Evolutionary conservation across 495 filamentous ascomycete species (phyloP), one percentile per base, ranked within the genome.

Genomic region (Aspergillus sparsus): DNA sequence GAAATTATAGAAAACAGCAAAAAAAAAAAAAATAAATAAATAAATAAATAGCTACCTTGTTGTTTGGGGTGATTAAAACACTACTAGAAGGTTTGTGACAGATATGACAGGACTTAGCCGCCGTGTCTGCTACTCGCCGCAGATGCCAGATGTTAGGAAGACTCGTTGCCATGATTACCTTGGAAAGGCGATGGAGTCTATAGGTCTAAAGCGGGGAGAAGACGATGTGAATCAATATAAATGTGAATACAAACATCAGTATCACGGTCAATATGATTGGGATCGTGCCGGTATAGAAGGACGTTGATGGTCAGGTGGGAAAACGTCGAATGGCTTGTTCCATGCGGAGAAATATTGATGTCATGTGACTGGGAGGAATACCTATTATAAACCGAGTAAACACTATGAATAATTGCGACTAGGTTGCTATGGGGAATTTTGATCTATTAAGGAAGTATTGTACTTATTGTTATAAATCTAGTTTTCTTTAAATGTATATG

Each of bases 11-110:
- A 27, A 27, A 27, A 27, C 21, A 27, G 21, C 21, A 27, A 27
- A 27, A 27, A 27, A 1, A 27, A 27, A 1, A 27, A 27, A 1
- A 27, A 27, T 27, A n/a, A n/a, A n/a, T n/a, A n/a, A n/a, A n/a
- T n/a, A n/a, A n/a, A n/a, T n/a, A n/a, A n/a, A 10, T 10, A 50
- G 41, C 75, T 74, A 92, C 92, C 84, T 93, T 96, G 71, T 90
- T 93, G 66, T 96, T 91, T 0, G 90, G 82, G 2, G 92, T 97
- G 61, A 97, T 88, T 58, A 98, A 78, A 27, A 98, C 94, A 66
- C 85, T 92, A 7, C 87, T 84, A 49, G 88, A 91, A 5, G 89
- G 88, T 71, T 94, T 96, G 80, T 87, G 93, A 79, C 94, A 98
- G 61, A 98, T 85, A 68, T 88, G 84, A 73, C 94, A 98, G 46